These are phyloP conservation scores for Eimeria brunetti DNA, from an alignment of 169 alveolate genomes.

Conservation along the genomic window DNA sequence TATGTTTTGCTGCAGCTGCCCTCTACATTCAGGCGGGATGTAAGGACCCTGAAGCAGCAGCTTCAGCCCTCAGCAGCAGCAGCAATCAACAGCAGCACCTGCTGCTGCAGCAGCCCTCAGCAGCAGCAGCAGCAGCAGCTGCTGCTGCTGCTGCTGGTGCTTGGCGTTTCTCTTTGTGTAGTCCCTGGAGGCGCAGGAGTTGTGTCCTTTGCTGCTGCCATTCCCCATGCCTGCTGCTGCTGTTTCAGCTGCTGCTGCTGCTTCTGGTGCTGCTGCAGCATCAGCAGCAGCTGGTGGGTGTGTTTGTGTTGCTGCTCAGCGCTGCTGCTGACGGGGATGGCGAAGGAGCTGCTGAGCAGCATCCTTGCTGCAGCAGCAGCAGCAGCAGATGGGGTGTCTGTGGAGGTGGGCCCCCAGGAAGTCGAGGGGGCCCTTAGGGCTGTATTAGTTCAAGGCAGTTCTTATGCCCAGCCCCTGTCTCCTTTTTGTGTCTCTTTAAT, in stretches of 20 bases:
- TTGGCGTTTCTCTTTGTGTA: background rate
- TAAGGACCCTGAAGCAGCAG: no score
- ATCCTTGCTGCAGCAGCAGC: conserved; percentile 11
- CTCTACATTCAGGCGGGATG: conserved; percentile 34
- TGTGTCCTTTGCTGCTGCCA: background rate
- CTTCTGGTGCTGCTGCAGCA: background rate
- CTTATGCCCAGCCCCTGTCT: conserved; percentile 47
- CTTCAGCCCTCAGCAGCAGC: background rate
- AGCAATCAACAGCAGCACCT: background rate
- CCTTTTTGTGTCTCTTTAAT: conserved; percentile 18
- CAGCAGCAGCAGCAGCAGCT: background rate
- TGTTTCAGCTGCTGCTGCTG: background rate
- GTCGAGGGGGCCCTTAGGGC: conserved; percentile 9
- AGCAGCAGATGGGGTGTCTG: background rate
- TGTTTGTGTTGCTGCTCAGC: background rate
- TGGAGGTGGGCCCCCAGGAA: background rate
- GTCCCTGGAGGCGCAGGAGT: background rate
- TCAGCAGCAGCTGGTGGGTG: no score
- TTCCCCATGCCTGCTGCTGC: background rate
- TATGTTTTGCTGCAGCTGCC: conserved; percentile 8
- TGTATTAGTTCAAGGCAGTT: conserved; percentile 19
- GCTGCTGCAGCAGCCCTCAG: background rate
- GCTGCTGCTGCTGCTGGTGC: background rate
- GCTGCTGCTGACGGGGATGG: conserved; percentile 42
- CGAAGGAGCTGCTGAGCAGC: conserved; percentile 6